These are phyloP conservation scores for Phytophthora colocasiae DNA, from an alignment of 352 stramenopile genomes.

Conservation along the genomic window DNA sequence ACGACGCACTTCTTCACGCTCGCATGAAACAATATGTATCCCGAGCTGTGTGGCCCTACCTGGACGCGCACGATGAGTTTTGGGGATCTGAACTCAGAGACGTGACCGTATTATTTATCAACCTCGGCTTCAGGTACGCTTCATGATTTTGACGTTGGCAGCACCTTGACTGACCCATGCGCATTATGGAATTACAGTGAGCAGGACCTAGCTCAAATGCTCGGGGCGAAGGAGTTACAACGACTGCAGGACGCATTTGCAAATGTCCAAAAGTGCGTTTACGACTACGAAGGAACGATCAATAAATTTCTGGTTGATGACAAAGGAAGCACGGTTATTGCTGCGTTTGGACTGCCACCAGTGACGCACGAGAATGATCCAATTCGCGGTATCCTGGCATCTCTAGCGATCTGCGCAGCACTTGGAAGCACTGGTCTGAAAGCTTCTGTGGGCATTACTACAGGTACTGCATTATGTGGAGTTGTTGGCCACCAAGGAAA, in stretches of 20 bases:
- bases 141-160: background rate
- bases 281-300: constrained; percentile 95
- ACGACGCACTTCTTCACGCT: constrained; percentile 81
- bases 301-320: constrained; percentile 98
- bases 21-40: constrained; percentile 94
- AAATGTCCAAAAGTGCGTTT: constrained; percentile 90
- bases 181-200: constrained; percentile 42
- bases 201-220: constrained; percentile 79
- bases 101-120: constrained; percentile 94
- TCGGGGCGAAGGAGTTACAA: constrained; percentile 72
- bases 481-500: constrained; percentile 92
- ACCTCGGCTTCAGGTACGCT: constrained; percentile 89
- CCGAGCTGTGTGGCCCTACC: constrained; percentile 91
- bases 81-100: constrained; percentile 93
- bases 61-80: constrained; percentile 93
- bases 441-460: constrained; percentile 93
- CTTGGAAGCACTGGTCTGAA: constrained; percentile 73
- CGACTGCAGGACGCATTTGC: constrained; percentile 83
- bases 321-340: constrained; percentile 94
- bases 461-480: constrained; percentile 92
- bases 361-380: constrained; percentile 94
- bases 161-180: background rate
- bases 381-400: constrained; percentile 89
- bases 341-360: constrained; percentile 92
- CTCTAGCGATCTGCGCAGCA: constrained; percentile 84